phyloP scores from a whole-genome alignment of 1,284 basidiomycete species.

The Omphalotus olearius region DNA sequence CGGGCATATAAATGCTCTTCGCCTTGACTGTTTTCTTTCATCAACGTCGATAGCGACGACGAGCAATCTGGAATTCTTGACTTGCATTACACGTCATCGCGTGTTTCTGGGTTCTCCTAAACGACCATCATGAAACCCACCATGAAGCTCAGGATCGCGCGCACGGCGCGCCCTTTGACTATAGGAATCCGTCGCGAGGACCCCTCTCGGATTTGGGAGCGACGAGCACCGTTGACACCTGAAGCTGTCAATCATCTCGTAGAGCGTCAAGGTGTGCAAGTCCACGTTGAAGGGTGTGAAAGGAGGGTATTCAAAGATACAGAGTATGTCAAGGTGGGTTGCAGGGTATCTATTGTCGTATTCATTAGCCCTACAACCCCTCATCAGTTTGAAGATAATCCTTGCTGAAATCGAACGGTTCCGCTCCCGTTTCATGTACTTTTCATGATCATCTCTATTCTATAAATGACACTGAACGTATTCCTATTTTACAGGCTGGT shows the following conservation, averaged over 20 bases:
- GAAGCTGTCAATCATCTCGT: slow-evolving; percentile 63
- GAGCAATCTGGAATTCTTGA: too few species aligned
- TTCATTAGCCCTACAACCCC: background rate
- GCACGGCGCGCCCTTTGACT: slow-evolving; percentile 17
- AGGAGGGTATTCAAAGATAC: slow-evolving; percentile 66
- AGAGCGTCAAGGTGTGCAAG: slow-evolving; percentile 49
- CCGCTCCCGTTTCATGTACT: too few species aligned
- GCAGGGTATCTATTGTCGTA: background rate
- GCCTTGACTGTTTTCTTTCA: too few species aligned
- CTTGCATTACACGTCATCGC: too few species aligned
- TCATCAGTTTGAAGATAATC: background rate
- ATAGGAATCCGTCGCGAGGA: slow-evolving; percentile 78
- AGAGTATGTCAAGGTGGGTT: slow-evolving; percentile 63
- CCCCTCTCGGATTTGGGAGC: slow-evolving; percentile 78
- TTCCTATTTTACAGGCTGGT: slow-evolving; percentile 55
- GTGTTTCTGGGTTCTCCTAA: too few species aligned
- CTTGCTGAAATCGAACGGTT: background rate
- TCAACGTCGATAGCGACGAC: too few species aligned
- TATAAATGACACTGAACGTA: slow-evolving; percentile 3
- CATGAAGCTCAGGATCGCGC: too few species aligned
- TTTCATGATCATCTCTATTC: background rate
- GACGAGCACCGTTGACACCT: slow-evolving; percentile 81
- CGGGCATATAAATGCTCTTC: too few species aligned
- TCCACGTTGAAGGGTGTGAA: slow-evolving; percentile 74
- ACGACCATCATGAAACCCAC: too few species aligned